Base-by-base conservation (phyloP, 2,329 filamentous ascomycete genomes). In the Aspergillus tamarii region DNA sequence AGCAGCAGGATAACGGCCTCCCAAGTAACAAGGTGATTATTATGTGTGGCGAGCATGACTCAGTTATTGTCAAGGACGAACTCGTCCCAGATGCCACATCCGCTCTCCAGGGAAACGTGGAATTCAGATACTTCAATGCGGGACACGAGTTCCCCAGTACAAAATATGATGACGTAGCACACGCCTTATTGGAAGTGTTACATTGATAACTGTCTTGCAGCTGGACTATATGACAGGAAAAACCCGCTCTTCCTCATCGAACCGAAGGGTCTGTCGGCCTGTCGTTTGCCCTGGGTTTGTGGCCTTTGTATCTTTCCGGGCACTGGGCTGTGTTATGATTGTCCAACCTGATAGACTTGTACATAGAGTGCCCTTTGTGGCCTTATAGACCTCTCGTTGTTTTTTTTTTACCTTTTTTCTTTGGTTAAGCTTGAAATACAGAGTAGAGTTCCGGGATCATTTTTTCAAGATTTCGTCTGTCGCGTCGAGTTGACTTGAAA, bases 111-210 rank as follows among this genome's bases (percentile, higher is more conserved):
- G 77, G 80, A 28, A 87, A 89, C 61, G 83, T 89, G 4, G 81
- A 85, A 62, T 83, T 89, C 57, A 79, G 83, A 48, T 77, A 85
- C 28, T 71, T 92, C 19, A 82, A 86, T 28, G 89, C 86, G 5
- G 90, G 89, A 0, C 91, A 93, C 73, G 90, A 92, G 71, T 80
- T 93, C 64, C 88, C 88, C 1, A 87, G 92, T 66, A 85, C 85
- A 14, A 84, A 84, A 61, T 86, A 86, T 3, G 78, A 81, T 11
- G 84, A 88, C 60, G 83, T 92, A 61, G 87, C 86, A 1, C 75
- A 81, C n/a, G 76, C 78, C n/a, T 82, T 88, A 45, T 70, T 75
- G 57, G 77, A 78, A 19, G 79, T 81, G 53, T 62, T 69, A 59
- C 28, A 64, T 65, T 71, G 58, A 69, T 46, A 53, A 39, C 14